Evolutionary conservation across 2,329 filamentous ascomycete genomes (phyloP).

Genomic region (Colletotrichum coccodes): DNA sequence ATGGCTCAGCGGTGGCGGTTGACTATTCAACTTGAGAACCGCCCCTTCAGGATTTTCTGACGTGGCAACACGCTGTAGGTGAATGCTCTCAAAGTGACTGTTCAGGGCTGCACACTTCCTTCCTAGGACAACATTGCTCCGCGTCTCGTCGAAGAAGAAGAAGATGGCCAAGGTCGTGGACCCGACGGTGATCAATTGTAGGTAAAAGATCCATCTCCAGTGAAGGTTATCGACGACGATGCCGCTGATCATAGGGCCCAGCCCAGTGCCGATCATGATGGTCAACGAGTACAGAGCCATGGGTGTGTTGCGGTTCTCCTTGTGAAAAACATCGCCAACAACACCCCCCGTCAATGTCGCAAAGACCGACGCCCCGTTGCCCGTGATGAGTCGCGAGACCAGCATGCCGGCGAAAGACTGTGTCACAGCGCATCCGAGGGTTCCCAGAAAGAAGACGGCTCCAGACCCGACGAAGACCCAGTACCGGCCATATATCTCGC

Average conservation of each 20-base stretch:
- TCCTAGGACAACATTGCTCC: slow-evolving; percentile 73
- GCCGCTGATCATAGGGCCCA: slow-evolving; percentile 70
- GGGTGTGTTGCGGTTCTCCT: slow-evolving; percentile 71
- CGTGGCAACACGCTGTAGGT: not conserved
- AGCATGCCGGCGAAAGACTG: slow-evolving; percentile 70
- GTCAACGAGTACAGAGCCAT: slow-evolving; percentile 74
- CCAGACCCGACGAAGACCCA: slow-evolving; percentile 44
- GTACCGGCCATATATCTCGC: slow-evolving; percentile 63
- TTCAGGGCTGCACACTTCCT: slow-evolving; percentile 69
- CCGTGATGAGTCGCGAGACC: slow-evolving; percentile 69
- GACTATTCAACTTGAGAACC: not conserved
- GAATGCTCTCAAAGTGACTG: slow-evolving; percentile 36
- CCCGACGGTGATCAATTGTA: slow-evolving; percentile 69
- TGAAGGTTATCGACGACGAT: slow-evolving; percentile 65
- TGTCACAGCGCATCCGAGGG: slow-evolving; percentile 68
- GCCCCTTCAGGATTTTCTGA: not conserved
- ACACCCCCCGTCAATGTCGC: slow-evolving; percentile 68
- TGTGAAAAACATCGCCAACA: slow-evolving; percentile 73
- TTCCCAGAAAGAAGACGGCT: slow-evolving; percentile 45
- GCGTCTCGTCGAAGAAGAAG: slow-evolving; percentile 73
- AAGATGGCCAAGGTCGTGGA: slow-evolving; percentile 64
- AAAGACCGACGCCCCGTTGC: slow-evolving; percentile 66
- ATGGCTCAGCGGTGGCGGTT: too few species aligned
- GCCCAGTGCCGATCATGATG: slow-evolving; percentile 70
- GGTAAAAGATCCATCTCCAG: slow-evolving; percentile 76